phyloP scores from a whole-genome alignment of 768 basidiomycete species.

The Dictyophora rubrovolvata region DNA sequence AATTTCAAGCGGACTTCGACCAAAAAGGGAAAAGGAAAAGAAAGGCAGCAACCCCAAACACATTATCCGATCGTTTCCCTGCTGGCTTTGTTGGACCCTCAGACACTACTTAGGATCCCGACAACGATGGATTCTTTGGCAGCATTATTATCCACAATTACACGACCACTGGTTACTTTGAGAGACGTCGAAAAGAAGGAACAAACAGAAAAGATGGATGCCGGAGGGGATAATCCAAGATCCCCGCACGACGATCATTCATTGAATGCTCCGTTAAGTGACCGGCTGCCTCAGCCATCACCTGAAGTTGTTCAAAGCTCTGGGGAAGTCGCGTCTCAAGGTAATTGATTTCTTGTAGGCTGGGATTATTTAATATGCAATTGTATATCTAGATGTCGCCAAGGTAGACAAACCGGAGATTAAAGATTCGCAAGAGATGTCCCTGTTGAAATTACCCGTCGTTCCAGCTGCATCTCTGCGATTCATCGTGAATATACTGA shows the following conservation, averaged over 20 bases:
- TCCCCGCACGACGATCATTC: constrained; percentile 16
- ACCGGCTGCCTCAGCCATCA: background rate
- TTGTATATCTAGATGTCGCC: constrained; percentile 13
- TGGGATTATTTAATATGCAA: background rate
- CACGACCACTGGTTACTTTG: constrained; percentile 64
- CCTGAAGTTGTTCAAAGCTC: background rate
- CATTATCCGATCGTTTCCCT: constrained; percentile 89
- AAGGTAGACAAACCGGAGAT: constrained; percentile 16
- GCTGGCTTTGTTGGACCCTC: constrained; percentile 78
- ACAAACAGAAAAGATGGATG: background rate
- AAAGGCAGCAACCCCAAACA: constrained; percentile 68
- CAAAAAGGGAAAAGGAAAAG: constrained; percentile 94
- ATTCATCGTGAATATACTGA: constrained; percentile 92
- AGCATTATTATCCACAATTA: constrained; percentile 76
- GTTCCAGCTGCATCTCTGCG: constrained; percentile 79
- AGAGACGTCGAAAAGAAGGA: constrained; percentile 38
- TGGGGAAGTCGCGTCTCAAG: background rate
- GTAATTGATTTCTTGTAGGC: background rate
- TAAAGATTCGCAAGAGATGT: constrained; percentile 29
- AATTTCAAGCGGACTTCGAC: constrained; percentile 56
- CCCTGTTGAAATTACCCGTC: constrained; percentile 67
- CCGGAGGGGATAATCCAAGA: constrained; percentile 5
- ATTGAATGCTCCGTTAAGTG: constrained; percentile 12
- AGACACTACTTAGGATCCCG: constrained; percentile 75
- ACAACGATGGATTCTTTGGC: constrained; percentile 92